phyloP scores from a whole-genome alignment of 2,329 filamentous ascomycete genomes.

The Dothideomycetes sp. region DNA sequence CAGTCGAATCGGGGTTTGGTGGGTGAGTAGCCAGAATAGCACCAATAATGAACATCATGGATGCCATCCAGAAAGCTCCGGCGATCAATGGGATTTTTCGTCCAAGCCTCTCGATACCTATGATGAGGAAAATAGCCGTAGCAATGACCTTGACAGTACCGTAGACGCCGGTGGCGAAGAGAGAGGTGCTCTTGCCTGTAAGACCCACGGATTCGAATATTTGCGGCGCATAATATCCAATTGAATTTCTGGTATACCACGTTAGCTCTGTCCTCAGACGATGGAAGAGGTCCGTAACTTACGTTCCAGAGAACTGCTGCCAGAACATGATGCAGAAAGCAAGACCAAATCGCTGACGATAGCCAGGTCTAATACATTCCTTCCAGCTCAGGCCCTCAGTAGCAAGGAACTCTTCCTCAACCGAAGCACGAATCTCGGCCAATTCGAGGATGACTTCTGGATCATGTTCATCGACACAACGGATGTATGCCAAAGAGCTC shows the following conservation, averaged over 20 bases:
- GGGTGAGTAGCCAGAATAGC: slow-evolving; percentile 36
- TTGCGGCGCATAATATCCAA: slow-evolving; percentile 41
- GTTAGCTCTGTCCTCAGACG: too few species aligned
- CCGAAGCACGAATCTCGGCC: slow-evolving; percentile 32
- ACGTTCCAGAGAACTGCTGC: slow-evolving; percentile 60
- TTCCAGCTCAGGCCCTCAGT: slow-evolving; percentile 35
- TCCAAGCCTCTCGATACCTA: slow-evolving; percentile 32
- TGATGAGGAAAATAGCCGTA: slow-evolving; percentile 28
- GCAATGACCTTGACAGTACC: slow-evolving; percentile 32
- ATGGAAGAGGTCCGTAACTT: too few species aligned
- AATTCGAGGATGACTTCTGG: slow-evolving; percentile 25
- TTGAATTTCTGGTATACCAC: slow-evolving; percentile 17
- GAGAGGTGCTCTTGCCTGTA: slow-evolving; percentile 25
- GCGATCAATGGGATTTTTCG: slow-evolving; percentile 27
- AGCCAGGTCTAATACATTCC: slow-evolving; percentile 31
- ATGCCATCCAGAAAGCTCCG: slow-evolving; percentile 27
- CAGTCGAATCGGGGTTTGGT: slow-evolving; percentile 25
- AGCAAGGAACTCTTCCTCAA: slow-evolving; percentile 33
- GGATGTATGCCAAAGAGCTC: slow-evolving; percentile 48
- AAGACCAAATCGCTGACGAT: slow-evolving; percentile 52
- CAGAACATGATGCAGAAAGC: slow-evolving; percentile 55
- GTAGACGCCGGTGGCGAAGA: slow-evolving; percentile 32
- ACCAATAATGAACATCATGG: slow-evolving; percentile 33
- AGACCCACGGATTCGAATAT: slow-evolving; percentile 31
- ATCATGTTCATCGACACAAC: slow-evolving; percentile 32